A percentile compares a stretch with the other conserved stretches of the same genome.
Evolutionary conservation across 345 rosid species (phyloP).

Genomic region (Eutrema japonicum): DNA sequence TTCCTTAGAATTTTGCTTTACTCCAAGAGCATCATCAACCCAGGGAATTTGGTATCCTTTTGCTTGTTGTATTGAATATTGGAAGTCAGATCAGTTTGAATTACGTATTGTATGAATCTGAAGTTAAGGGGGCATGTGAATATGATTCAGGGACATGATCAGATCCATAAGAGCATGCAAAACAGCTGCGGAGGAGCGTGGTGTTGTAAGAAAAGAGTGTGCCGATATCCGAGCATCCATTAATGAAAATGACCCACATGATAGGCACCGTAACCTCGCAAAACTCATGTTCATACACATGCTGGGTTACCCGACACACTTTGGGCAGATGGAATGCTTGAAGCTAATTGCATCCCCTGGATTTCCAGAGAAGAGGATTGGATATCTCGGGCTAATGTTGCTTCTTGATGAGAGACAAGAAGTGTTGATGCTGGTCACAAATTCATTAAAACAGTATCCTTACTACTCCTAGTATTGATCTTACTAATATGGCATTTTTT

Average conservation of each 20-base stretch:
- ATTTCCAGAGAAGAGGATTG: constrained; percentile 99
- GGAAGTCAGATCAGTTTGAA: background rate
- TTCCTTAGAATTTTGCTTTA: background rate
- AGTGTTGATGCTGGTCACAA: constrained; percentile 98
- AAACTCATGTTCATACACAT: constrained; percentile 99
- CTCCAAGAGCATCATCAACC: constrained; percentile 11
- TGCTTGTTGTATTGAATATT: constrained; percentile 9
- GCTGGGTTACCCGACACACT: constrained; percentile 99
- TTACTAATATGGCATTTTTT: background rate
- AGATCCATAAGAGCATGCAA: constrained; percentile 95
- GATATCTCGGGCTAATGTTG: constrained; percentile 97
- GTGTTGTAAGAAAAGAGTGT: constrained; percentile 97
- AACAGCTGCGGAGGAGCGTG: constrained; percentile 99
- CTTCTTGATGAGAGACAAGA: constrained; percentile 99
- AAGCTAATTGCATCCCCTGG: constrained; percentile 95
- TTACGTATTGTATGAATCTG: constrained; percentile 12
- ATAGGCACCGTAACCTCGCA: constrained; percentile 93
- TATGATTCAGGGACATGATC: constrained; percentile 94
- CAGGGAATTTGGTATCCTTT: constrained; percentile 5
- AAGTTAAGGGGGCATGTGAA: constrained; percentile 16
- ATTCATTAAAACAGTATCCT: constrained; percentile 99
- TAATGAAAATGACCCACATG: constrained; percentile 88
- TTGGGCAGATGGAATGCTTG: constrained; percentile 99
- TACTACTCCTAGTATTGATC: constrained; percentile 12
- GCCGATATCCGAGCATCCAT: constrained; percentile 90